These are phyloP conservation scores for Metschnikowia lachancei DNA, from an alignment of 805 yeast species.

Conservation along the genomic window DNA sequence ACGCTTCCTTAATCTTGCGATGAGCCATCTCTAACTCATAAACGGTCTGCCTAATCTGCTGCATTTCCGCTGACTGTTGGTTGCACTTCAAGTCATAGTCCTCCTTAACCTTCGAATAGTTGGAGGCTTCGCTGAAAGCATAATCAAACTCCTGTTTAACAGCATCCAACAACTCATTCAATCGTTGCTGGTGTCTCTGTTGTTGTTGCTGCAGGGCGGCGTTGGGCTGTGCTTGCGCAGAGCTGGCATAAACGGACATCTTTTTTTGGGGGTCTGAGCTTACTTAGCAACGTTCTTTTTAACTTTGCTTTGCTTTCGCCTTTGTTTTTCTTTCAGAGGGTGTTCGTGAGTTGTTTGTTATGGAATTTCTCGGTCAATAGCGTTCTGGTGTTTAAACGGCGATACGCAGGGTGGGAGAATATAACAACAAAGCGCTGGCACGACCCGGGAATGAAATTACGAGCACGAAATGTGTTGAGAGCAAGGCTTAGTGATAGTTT, in stretches of 20 bases:
- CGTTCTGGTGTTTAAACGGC: neutral
- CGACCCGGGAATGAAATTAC: neutral
- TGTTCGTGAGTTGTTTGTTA: too few species aligned
- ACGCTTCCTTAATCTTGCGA: conserved; percentile 90
- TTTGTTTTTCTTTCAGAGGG: neutral
- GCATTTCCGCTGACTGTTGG: conserved; percentile 91
- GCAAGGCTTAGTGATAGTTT: neutral
- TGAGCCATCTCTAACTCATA: conserved; percentile 93
- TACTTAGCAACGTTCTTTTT: too few species aligned
- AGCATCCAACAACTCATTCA: conserved; percentile 85
- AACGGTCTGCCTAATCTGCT: conserved; percentile 89
- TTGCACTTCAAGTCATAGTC: conserved; percentile 86
- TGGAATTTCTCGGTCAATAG: neutral
- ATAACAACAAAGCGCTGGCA: conserved; percentile 1
- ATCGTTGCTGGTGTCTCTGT: conserved; percentile 44
- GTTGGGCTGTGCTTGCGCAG: conserved; percentile 23
- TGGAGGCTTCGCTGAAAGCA: conserved; percentile 80
- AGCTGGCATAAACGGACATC: conserved; percentile 23
- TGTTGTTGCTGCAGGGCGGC: conserved; percentile 26
- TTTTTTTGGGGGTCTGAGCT: neutral
- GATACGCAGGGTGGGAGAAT: neutral
- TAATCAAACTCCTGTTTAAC: conserved; percentile 87
- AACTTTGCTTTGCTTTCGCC: neutral
- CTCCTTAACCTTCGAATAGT: conserved; percentile 84
- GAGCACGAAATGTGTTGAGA: neutral